Evolutionary conservation across 495 filamentous ascomycete genomes (phyloP), one percentile per base, ranked within the genome.

Genomic region (Letharia columbiana): DNA sequence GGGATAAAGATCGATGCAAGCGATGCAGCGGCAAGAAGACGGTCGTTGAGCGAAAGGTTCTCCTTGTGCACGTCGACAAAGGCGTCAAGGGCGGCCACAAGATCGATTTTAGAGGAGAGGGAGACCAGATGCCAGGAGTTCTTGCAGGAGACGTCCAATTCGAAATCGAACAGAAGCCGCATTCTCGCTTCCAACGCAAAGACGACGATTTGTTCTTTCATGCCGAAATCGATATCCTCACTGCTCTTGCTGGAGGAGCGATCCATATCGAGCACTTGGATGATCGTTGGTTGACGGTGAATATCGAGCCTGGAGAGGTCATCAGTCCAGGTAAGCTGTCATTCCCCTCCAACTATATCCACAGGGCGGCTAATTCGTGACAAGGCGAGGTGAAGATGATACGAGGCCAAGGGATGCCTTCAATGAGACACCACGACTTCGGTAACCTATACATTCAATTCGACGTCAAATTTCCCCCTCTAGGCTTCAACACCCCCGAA

Each of bases 361-460:
- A 18, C 31, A 45, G n/a, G 28, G 54, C n/a, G 40, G 64, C 68
- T 77, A 75, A 74, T 67, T 40, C 37, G 66, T 68, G 62, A 45
- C 66, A 56, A 98, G 94, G 89, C 71, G 78, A 87, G 52, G 86
- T 98, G 71, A 99, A 97, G 83, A 88, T 96, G 77, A 90, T 99
- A 72, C 89, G 89, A 68, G 92, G 92, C 62, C 95, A 99, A 77
- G 94, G 94, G 79, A 99, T 99, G 94, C 94, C 94, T 47, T 96
- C 95, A 0, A 89, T 85, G 78, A 88, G 95, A 67, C 95, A 98
- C 76, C 95, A 99, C 78, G 90, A 96, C 78, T 87, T 83, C 74
- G 94, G 94, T 67, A 99, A 98, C 78, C 85, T 99, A 67, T 99
- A 94, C 79, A 90, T 98, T 74, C 91, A 95, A 76, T 99, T 99